Evolutionary conservation across 1,284 basidiomycete species (phyloP).

Genomic region (Macrocybe sp.): DNA sequence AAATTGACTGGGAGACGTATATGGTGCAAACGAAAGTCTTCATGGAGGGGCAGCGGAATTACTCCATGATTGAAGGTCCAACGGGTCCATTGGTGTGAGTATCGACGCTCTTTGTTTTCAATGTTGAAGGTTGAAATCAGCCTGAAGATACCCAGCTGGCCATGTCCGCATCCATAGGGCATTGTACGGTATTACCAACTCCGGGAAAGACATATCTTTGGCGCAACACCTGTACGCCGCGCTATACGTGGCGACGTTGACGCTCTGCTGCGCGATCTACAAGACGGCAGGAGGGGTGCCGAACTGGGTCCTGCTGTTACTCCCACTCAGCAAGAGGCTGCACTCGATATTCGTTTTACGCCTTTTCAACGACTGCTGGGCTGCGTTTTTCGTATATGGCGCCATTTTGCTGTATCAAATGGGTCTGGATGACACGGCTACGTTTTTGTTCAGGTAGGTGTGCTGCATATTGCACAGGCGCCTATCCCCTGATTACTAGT

Average conservation of each 20-base stretch:
- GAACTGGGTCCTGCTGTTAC: slow-evolving; percentile 74
- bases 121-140: slow-evolving; percentile 2
- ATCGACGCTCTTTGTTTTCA: background rate
- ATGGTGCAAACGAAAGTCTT: slow-evolving; percentile 84
- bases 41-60: slow-evolving; percentile 81
- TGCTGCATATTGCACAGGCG: background rate
- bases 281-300: slow-evolving; percentile 58
- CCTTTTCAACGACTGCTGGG: slow-evolving; percentile 95
- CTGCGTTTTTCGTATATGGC: slow-evolving; percentile 58
- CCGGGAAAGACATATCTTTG: slow-evolving; percentile 55
- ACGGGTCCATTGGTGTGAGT: slow-evolving; percentile 92
- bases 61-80: slow-evolving; percentile 82
- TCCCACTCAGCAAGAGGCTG: slow-evolving; percentile 87
- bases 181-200: slow-evolving; percentile 64
- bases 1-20: slow-evolving; percentile 97
- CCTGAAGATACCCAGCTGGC: slow-evolving; percentile 85
- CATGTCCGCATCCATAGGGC: slow-evolving; percentile 83
- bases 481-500: background rate
- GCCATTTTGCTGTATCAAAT: slow-evolving; percentile 58
- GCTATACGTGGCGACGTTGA: slow-evolving; percentile 67
- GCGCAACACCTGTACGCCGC: slow-evolving; percentile 79
- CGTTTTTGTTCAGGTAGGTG: slow-evolving; percentile 70
- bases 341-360: slow-evolving; percentile 93
- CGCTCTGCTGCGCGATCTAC: slow-evolving; percentile 69
- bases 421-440: slow-evolving; percentile 58